These are phyloP conservation scores for Coriaria nepalensis DNA, from an alignment of 306 rosid species.

Conservation along the genomic window DNA sequence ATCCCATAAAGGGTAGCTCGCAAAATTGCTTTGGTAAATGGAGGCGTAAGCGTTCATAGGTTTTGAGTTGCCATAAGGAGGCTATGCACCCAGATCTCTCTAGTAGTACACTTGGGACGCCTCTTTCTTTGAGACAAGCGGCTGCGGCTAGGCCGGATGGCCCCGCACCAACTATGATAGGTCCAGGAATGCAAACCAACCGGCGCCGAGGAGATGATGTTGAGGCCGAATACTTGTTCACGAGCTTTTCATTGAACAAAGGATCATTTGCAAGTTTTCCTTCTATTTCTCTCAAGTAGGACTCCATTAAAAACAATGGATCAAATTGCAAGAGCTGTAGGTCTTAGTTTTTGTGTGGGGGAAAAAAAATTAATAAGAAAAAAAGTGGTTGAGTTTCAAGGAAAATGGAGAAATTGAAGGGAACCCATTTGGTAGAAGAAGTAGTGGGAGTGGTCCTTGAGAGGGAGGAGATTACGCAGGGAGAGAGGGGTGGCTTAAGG, in stretches of 20 bases:
- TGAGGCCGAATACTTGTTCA: neutral
- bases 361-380: too few relatives aligned
- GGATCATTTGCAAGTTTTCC: conserved; percentile 60
- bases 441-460: neutral
- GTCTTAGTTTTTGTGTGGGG: neutral
- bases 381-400: neutral
- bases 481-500: neutral
- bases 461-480: neutral
- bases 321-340: neutral
- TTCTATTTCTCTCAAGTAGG: conserved; percentile 28
- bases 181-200: conserved; percentile 19
- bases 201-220: neutral
- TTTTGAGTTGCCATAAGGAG: conserved; percentile 54
- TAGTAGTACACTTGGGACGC: conserved; percentile 20
- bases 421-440: neutral
- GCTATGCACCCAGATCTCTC: conserved; percentile 68
- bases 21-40: conserved; percentile 65
- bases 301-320: conserved; percentile 18
- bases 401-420: neutral
- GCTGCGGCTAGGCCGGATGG: conserved; percentile 64
- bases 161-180: conserved; percentile 60
- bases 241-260: conserved; percentile 18
- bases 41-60: conserved; percentile 48
- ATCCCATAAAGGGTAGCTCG: conserved; percentile 42
- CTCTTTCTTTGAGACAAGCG: conserved; percentile 32